Base-by-base conservation (phyloP, 805 yeast species). In the Babjeviella inositovora region DNA sequence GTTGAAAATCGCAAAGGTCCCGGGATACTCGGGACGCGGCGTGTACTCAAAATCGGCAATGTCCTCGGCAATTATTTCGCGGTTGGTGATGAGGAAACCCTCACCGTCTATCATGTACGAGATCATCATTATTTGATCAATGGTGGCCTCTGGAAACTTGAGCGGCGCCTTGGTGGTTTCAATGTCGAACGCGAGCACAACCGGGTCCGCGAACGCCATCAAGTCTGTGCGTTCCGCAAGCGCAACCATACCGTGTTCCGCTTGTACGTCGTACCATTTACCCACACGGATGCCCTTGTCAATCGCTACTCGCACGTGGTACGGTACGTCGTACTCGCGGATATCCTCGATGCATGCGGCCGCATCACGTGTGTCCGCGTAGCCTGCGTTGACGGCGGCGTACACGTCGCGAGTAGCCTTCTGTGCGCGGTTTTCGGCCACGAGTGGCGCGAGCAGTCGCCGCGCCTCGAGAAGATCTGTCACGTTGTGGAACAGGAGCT, bases 91-190 rank as follows among this genome's bases (percentile, higher is more conserved):
- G 18, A 90, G 53, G 41, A 55, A 90, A 18, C 99, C 99, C 36
- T 81, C 93, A 7, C 97, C 98, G 43, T 90, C 98, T 30, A 90
- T 85, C 98, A 92, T 92, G 44, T 90, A 90, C 3, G 98, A 92
- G 23, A 90, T 90, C 98, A 92, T 92, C 96, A 90, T 90, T 19
- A 90, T 66, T 46, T 81, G 92, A 50, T 90, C 99, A 5, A 77
- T 61, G 7, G 75, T 58, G 5, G 95, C 65, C 38, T 82, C 98
- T 0, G 99, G 99, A 35, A 90, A 90, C 43, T 90, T 92, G 29
- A 90, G 59, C 2, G 97, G 97, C 8, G 92, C 82, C 43, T 90
- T 90, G 8, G 96, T 82, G 2, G 99, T 90, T 56, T 90, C 99
- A 26, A 90, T 90, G 62, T 90, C 99, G 43, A 81, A 90, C 0